Evolutionary conservation across 371 early-diverging fungal genomes (phyloP).

Genomic region (Mucor velutinosus): DNA sequence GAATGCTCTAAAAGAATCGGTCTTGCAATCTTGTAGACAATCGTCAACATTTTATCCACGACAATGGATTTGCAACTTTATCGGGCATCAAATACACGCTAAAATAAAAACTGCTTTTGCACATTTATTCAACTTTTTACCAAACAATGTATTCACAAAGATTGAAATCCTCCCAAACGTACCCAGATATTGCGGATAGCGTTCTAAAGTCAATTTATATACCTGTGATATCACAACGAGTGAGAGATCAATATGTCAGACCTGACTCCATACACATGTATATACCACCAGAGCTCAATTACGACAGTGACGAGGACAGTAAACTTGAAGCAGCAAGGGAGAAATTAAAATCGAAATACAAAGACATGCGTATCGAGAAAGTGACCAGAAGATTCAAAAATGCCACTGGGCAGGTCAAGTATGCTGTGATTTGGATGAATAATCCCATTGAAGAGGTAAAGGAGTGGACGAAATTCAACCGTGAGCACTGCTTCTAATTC

Average conservation of each 20-base stretch:
- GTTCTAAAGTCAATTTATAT: slow-evolving; percentile 6
- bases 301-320: slow-evolving; percentile 20
- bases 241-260: slow-evolving; percentile 11
- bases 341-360: neutral
- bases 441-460: slow-evolving; percentile 2
- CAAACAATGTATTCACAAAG: neutral
- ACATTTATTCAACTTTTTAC: neutral
- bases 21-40: neutral
- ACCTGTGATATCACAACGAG: slow-evolving; percentile 5
- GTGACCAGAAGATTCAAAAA: slow-evolving; percentile 7
- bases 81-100: neutral
- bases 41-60: neutral
- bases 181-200: slow-evolving; percentile 19
- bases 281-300: slow-evolving; percentile 10
- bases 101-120: neutral
- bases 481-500: neutral
- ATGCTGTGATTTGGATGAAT: slow-evolving; percentile 7
- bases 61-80: neutral
- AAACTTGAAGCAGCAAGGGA: neutral
- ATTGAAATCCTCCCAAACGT: slow-evolving; percentile 21
- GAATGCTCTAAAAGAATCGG: neutral
- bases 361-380: slow-evolving; percentile 7
- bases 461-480: neutral
- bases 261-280: slow-evolving; percentile 20
- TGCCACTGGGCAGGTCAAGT: slow-evolving; percentile 15